These are phyloP conservation scores for Scedosporium aurantiacum DNA, from an alignment of 2,329 filamentous ascomycete genomes.

Conservation along the genomic window DNA sequence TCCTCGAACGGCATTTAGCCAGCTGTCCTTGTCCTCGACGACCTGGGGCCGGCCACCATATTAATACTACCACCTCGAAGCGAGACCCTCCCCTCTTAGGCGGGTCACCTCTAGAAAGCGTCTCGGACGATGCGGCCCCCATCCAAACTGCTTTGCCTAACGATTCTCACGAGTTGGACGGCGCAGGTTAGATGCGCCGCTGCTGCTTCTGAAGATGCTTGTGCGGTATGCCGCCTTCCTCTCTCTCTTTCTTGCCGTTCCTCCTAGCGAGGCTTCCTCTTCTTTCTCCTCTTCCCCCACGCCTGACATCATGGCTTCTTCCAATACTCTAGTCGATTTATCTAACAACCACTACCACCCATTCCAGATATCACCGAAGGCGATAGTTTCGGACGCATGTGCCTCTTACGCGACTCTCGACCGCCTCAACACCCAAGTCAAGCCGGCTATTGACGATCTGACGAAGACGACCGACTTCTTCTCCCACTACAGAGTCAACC, in stretches of 20 bases:
- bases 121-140: conserved; percentile 37
- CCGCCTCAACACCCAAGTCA: conserved; percentile 64
- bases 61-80: conserved; percentile 2
- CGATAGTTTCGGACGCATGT: conserved; percentile 89
- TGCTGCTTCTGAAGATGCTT: conserved; percentile 30
- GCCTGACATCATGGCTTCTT: background rate
- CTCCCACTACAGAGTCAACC: conserved; percentile 88
- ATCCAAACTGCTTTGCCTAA: conserved; percentile 43
- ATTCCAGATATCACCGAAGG: conserved; percentile 69
- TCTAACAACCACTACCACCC: conserved; percentile 25
- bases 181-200: conserved; percentile 32
- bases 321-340: conserved; percentile 6
- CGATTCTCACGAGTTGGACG: conserved; percentile 44
- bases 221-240: conserved; percentile 35
- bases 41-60: background rate
- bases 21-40: conserved; percentile 7
- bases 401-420: conserved; percentile 89
- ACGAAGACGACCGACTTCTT: conserved; percentile 93
- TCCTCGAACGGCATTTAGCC: conserved; percentile 4
- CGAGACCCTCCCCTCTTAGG: background rate
- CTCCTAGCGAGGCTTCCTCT: conserved; percentile 11
- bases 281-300: conserved; percentile 4
- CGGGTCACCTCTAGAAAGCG: conserved; percentile 1
- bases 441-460: conserved; percentile 67
- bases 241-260: conserved; percentile 10